Evolutionary conservation across 805 yeast genomes (phyloP).

Genomic region (Metschnikowia matae): DNA sequence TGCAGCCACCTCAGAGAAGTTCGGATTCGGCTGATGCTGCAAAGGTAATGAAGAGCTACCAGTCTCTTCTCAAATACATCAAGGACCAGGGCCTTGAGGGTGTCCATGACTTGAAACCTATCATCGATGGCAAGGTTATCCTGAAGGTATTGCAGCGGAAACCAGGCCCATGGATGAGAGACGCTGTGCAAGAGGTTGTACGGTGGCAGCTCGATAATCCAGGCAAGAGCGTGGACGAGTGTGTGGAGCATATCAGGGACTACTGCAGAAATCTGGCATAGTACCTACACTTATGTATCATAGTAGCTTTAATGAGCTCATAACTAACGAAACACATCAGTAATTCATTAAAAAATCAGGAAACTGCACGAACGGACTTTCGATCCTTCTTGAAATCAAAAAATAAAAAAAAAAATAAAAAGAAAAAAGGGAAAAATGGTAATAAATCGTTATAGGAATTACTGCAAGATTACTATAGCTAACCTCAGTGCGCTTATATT

Average conservation of each 20-base stretch:
- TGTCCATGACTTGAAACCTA: constrained; percentile 53
- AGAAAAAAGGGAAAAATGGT: too few relatives aligned
- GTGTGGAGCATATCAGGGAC: constrained; percentile 42
- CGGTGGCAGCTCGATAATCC: constrained; percentile 82
- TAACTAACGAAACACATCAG: too few relatives aligned
- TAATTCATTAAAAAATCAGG: too few relatives aligned
- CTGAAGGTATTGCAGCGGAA: constrained; percentile 47
- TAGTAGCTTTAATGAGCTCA: too few relatives aligned
- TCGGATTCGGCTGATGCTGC: not conserved
- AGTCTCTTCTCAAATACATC: constrained; percentile 30
- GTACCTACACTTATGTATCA: not conserved
- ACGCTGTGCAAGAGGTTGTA: constrained; percentile 50
- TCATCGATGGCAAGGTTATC: constrained; percentile 74
- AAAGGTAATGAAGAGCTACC: constrained; percentile 23
- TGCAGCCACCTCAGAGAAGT: not conserved
- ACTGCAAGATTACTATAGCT: not conserved
- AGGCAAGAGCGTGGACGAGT: constrained; percentile 45
- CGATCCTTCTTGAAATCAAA: too few relatives aligned
- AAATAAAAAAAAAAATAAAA: too few relatives aligned
- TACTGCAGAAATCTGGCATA: constrained; percentile 12
- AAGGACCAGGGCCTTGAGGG: constrained; percentile 31
- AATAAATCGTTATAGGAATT: not conserved
- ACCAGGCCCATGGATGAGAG: constrained; percentile 86
- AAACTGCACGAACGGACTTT: too few relatives aligned
- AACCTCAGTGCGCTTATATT: not conserved